Base-by-base conservation (phyloP, 1,284 basidiomycete genomes). In the Fomitopsis pinicola region DNA sequence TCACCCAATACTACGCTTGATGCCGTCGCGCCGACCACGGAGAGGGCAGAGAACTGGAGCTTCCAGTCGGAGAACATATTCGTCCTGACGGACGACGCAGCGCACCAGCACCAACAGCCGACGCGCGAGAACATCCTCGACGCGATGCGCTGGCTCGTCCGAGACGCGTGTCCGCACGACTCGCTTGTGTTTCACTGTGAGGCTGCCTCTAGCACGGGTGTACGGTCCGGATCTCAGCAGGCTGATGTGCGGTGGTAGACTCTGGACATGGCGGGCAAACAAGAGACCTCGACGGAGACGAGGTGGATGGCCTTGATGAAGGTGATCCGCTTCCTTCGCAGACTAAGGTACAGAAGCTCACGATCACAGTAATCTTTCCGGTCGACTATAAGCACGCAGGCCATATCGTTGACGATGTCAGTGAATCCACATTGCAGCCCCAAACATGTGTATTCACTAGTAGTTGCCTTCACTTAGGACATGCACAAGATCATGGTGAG, bases 161-260 rank as follows among this genome's bases (percentile, higher is more conserved):
- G 78, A 30, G 86, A 81, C 62, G 94, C 94, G 1, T 77, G 79
- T 35, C 78, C 83, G 4, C 82, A 96, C 66, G 95, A 96, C 73
- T 88, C 93, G 1, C 76, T 97, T 10, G 94, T 96, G 74, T 90
- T 96, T 73, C 94, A 96, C 68, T 96, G 89, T 89, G 85, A 74
- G 8, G n/a, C 28, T 22, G 15, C 7, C n/a, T 53, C 15, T 5
- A 6, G 22, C n/a, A 52, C 12, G 28, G 26, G 9, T 26, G 28
- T 42, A 14, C 8, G 19, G 17, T 19, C 15, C 35, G 33, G 17
- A 15, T 7, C 14, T 33, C 35, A 44, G n/a, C 6, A 4, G 2
- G 22, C 33, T 42, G 57, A 14, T 44, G 14, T 8, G n/a, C 14
- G 28, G 46, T 28, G n/a, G 14, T 48, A 89, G 87, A 88, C 72